phyloP scores from a whole-genome alignment of 139 green algal genomes.

The Chlorella sp. region DNA sequence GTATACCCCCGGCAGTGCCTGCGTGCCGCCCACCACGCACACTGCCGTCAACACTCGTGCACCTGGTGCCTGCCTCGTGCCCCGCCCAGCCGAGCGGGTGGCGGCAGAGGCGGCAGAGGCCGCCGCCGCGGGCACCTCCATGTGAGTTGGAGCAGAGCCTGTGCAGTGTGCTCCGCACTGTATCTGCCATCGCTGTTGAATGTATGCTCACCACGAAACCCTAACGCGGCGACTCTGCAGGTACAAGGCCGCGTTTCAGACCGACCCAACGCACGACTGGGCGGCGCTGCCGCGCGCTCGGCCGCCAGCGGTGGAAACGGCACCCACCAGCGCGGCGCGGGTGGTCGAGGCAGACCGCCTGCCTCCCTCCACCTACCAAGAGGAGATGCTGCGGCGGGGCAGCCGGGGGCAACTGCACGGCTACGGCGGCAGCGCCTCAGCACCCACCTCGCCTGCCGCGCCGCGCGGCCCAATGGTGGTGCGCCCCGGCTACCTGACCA shows the following conservation, averaged over 20 bases:
- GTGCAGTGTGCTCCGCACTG: no score
- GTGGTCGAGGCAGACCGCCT: background rate
- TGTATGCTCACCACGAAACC: no score
- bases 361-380: constrained; percentile 12
- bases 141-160: no score
- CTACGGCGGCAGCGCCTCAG: background rate
- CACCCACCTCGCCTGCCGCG: background rate
- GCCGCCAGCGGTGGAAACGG: no score
- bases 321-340: background rate
- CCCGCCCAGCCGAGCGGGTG: no score
- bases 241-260: background rate
- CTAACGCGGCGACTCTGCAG: no score
- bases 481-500: constrained; percentile 14
- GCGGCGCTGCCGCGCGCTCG: no score
- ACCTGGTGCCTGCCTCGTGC: background rate
- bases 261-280: background rate
- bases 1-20: background rate
- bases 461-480: background rate
- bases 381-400: background rate
- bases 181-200: no score
- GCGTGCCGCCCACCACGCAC: constrained; percentile 6
- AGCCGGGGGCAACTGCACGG: background rate
- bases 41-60: background rate
- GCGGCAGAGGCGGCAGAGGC: no score
- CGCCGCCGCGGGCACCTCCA: no score